phyloP scores from a whole-genome alignment of 2,329 filamentous ascomycete genomes.

The Purpureocillium takamizusanense region DNA sequence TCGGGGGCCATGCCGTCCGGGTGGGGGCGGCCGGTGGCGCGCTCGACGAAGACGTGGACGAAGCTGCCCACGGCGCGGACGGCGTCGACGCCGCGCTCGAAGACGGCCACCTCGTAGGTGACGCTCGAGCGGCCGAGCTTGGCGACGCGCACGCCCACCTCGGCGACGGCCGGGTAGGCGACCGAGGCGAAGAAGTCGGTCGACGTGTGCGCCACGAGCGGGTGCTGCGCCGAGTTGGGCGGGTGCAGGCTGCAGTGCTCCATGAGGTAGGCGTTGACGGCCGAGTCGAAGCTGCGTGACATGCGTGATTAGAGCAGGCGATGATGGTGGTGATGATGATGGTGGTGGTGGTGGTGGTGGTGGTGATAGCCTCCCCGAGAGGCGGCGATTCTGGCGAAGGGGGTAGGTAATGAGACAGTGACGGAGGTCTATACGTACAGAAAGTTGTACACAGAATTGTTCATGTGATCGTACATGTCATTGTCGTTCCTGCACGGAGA shows the following conservation, averaged over 20 bases:
- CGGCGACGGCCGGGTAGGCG: slow-evolving; percentile 71
- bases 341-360: too few relatives aligned
- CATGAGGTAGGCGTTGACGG: slow-evolving; percentile 84
- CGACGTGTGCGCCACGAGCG: slow-evolving; percentile 76
- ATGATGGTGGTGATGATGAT: too few relatives aligned
- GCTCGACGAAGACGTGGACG: slow-evolving; percentile 81
- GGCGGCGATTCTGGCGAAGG: too few relatives aligned
- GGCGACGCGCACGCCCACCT: slow-evolving; percentile 73
- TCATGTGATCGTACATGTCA: slow-evolving; percentile 92
- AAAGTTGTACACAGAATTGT: slow-evolving; percentile 81
- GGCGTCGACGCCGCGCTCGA: slow-evolving; percentile 61
- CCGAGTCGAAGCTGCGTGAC: slow-evolving; percentile 63
- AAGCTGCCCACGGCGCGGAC: slow-evolving; percentile 82
- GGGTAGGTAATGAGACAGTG: too few relatives aligned
- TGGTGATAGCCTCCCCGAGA: too few relatives aligned
- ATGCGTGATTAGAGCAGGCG: background rate
- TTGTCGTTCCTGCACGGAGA: slow-evolving; percentile 79
- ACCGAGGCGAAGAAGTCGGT: slow-evolving; percentile 80
- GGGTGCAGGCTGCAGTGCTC: slow-evolving; percentile 67
- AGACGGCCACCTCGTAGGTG: slow-evolving; percentile 82
- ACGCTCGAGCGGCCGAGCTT: slow-evolving; percentile 82
- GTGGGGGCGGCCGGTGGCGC: slow-evolving; percentile 59
- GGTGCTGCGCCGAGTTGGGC: slow-evolving; percentile 61
- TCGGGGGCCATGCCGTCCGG: slow-evolving; percentile 52
- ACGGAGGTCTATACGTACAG: slow-evolving; percentile 39